Percentiles rank a stretch among this genome's conserved stretches.
phyloP scores from a whole-genome alignment of 202 grass and related monocot species.

The Tripidium arundinaceum region DNA sequence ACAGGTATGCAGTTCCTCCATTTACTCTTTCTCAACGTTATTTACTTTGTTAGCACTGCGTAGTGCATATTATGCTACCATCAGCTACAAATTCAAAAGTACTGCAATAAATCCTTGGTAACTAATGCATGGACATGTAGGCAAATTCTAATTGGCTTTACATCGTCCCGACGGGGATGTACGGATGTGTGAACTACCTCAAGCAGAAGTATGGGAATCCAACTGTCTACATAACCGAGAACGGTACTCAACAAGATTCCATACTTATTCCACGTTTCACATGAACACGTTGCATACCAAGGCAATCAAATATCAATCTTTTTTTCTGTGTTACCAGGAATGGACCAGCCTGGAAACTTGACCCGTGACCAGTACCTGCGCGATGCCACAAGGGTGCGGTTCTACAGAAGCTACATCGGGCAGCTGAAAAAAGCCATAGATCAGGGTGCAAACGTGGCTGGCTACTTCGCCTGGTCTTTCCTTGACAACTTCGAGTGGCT shows the following conservation, averaged over 20 bases:
- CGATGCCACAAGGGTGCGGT: conserved; percentile 43
- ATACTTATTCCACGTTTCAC: neutral
- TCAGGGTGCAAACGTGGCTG: conserved; percentile 53
- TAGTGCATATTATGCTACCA: neutral
- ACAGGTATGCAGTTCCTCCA: conserved; percentile 24
- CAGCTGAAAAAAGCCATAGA: conserved; percentile 62
- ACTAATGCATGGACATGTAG: conserved; percentile 31
- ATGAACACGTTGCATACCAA: neutral
- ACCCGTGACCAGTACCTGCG: conserved; percentile 49
- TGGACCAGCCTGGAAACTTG: conserved; percentile 79
- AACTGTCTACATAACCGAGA: conserved; percentile 66
- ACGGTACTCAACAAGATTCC: conserved; percentile 43
- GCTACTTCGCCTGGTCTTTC: conserved; percentile 86
- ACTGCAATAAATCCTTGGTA: neutral
- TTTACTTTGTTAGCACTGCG: neutral
- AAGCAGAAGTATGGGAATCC: conserved; percentile 72
- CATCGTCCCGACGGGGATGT: conserved; percentile 60
- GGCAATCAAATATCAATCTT: neutral
- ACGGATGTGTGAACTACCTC: conserved; percentile 67
- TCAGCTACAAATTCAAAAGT: neutral
- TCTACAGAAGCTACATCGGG: conserved; percentile 54
- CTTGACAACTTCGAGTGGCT: conserved; percentile 85
- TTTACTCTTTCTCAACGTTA: neutral
- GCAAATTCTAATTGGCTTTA: conserved; percentile 79
- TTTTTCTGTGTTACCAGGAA: conserved; percentile 36